Percentiles rank a stretch among this genome's conserved stretches.
Evolutionary conservation across 306 rosid genomes (phyloP).

Genomic region (Quercus berberidifolia): DNA sequence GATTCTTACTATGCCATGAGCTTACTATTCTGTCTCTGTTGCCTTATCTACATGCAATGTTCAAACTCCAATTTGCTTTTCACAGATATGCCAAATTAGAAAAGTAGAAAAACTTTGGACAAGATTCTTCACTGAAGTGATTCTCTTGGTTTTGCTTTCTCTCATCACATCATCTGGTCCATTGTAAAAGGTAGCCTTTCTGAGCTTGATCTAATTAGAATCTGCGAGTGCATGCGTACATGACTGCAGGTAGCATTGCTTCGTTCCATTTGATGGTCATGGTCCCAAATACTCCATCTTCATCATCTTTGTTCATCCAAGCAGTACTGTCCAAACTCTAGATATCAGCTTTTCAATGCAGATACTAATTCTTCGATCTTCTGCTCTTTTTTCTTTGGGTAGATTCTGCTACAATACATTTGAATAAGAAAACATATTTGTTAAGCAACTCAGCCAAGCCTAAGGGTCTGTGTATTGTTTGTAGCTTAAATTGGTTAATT

Average conservation of each 20-base stretch:
- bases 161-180: not conserved
- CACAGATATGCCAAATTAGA: not conserved
- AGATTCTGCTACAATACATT: not conserved
- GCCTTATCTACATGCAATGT: not conserved
- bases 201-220: slow-evolving; percentile 6
- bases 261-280: not conserved
- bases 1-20: not conserved
- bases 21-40: not conserved
- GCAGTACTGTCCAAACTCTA: not conserved
- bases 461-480: not conserved
- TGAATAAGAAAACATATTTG: not conserved
- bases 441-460: not conserved
- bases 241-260: not conserved
- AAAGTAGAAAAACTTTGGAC: not conserved
- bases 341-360: not conserved
- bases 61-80: not conserved
- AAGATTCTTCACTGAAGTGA: slow-evolving; percentile 8
- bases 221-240: not conserved
- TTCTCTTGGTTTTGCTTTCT: not conserved
- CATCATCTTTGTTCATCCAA: not conserved
- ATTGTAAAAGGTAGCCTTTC: slow-evolving; percentile 6
- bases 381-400: no score
- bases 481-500: no score
- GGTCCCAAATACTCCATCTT: not conserved
- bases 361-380: no score